A percentile compares a stretch with the other conserved stretches of the same genome.
Conservation (phyloP, 148 eudicot species). For the Tetragonia tetragonoides region DNA sequence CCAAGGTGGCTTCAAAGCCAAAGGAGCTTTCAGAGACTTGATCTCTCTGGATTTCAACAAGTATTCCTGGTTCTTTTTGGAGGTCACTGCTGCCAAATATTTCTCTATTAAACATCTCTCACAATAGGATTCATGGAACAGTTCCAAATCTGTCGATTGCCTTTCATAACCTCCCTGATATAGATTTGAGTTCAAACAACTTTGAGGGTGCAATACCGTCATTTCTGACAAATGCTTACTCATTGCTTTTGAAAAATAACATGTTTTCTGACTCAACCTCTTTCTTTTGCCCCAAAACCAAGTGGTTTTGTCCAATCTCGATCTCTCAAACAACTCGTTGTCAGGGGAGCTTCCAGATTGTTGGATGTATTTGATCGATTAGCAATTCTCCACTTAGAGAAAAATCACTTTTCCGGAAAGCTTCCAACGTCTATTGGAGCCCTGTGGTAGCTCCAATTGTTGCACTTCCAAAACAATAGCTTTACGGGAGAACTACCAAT, state of each 20-base stretch:
- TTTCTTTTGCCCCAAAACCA: neutral
- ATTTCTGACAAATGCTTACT: neutral
- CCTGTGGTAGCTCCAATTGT: neutral
- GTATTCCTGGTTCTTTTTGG: neutral
- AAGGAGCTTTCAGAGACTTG: neutral
- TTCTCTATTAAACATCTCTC: neutral
- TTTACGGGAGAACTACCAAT: neutral
- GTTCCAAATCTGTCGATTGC: neutral
- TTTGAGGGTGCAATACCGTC: neutral
- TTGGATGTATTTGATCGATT: neutral
- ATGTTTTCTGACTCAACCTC: neutral
- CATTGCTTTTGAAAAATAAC: neutral
- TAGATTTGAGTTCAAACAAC: conserved; percentile 3
- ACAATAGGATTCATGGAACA: neutral
- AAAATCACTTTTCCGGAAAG: neutral
- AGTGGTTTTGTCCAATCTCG: neutral
- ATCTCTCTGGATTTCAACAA: neutral
- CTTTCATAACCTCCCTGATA: neutral
- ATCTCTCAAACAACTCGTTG: conserved; percentile 3
- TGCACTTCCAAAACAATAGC: neutral
- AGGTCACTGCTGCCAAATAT: neutral
- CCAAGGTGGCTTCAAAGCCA: neutral
- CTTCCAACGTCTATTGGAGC: neutral
- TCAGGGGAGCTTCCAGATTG: conserved; percentile 8
- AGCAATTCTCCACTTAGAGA: neutral